Percentiles rank a stretch among this genome's conserved stretches.
Conservation (phyloP, 1,284 basidiomycete genomes). For the Inonotus hispidus region DNA sequence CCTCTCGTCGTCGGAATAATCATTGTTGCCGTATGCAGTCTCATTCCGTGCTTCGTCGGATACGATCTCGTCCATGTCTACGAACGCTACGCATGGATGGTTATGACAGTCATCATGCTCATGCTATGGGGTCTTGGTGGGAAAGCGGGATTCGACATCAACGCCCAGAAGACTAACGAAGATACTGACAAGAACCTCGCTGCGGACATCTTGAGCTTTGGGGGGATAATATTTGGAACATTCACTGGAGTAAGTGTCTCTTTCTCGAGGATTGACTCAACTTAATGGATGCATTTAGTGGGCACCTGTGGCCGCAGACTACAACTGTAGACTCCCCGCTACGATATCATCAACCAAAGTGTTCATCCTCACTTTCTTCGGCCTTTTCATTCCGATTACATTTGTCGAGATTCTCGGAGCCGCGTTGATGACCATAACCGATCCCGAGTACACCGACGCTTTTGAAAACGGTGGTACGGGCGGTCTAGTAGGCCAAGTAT, state of each 20-base stretch:
- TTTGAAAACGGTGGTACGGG: slow-evolving; percentile 47
- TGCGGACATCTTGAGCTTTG: slow-evolving; percentile 49
- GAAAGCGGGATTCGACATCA: slow-evolving; percentile 43
- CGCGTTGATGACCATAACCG: slow-evolving; percentile 50
- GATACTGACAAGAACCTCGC: slow-evolving; percentile 41
- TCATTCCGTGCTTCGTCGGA: slow-evolving; percentile 45
- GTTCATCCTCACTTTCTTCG: slow-evolving; percentile 51
- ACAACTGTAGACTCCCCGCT: slow-evolving; percentile 47
- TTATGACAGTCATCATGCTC: slow-evolving; percentile 49
- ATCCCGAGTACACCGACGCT: slow-evolving; percentile 43
- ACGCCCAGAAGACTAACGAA: slow-evolving; percentile 40
- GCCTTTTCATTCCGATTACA: slow-evolving; percentile 48
- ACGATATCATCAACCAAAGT: slow-evolving; percentile 41
- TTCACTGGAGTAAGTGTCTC: slow-evolving; percentile 37
- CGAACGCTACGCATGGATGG: slow-evolving; percentile 60
- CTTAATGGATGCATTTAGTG: slow-evolving; percentile 26
- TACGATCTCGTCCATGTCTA: slow-evolving; percentile 53
- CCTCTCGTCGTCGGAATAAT: slow-evolving; percentile 41
- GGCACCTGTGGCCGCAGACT: slow-evolving; percentile 50
- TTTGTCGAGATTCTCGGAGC: slow-evolving; percentile 55
- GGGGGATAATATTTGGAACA: slow-evolving; percentile 53
- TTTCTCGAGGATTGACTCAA: neutral
- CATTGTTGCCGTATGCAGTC: slow-evolving; percentile 37
- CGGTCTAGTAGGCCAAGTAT: slow-evolving; percentile 38
- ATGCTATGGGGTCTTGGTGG: slow-evolving; percentile 52